Evolutionary conservation across 1,139 yeast species (phyloP).

Genomic region (Pichia inconspicua): DNA sequence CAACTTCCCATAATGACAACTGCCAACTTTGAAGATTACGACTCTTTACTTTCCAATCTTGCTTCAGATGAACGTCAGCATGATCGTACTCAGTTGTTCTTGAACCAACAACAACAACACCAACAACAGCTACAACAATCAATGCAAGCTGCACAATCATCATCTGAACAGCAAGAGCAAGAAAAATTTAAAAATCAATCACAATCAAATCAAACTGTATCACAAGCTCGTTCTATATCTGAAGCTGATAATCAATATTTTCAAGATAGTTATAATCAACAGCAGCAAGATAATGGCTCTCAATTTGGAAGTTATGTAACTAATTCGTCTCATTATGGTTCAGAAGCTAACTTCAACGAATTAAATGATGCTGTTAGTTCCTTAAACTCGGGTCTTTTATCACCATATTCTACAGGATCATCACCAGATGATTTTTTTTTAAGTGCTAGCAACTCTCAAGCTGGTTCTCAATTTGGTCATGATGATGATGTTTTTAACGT

Average conservation of each 20-base stretch:
- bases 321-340: conserved; percentile 16
- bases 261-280: conserved; percentile 1
- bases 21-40: conserved; percentile 8
- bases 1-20: neutral
- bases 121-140: conserved; percentile 9
- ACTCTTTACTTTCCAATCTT: conserved; percentile 2
- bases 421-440: conserved; percentile 28
- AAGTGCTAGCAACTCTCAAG: conserved; percentile 15
- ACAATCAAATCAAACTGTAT: neutral
- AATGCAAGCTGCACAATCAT: conserved; percentile 18
- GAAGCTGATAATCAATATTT: conserved; percentile 3
- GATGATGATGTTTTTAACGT: conserved; percentile 11
- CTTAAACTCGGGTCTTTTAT: conserved; percentile 23
- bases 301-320: conserved; percentile 17
- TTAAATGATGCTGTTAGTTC: conserved; percentile 26
- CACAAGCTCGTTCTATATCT: conserved; percentile 1
- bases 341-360: conserved; percentile 25
- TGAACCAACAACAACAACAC: conserved; percentile 3
- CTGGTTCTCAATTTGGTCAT: conserved; percentile 14
- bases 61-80: conserved; percentile 5
- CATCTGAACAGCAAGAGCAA: conserved; percentile 16
- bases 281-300: conserved; percentile 5
- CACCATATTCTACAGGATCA: conserved; percentile 29
- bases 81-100: conserved; percentile 7
- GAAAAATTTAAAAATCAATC: conserved; percentile 6